phyloP scores from a whole-genome alignment of 768 basidiomycete species.

The Leucocoprinus birnbaumii region DNA sequence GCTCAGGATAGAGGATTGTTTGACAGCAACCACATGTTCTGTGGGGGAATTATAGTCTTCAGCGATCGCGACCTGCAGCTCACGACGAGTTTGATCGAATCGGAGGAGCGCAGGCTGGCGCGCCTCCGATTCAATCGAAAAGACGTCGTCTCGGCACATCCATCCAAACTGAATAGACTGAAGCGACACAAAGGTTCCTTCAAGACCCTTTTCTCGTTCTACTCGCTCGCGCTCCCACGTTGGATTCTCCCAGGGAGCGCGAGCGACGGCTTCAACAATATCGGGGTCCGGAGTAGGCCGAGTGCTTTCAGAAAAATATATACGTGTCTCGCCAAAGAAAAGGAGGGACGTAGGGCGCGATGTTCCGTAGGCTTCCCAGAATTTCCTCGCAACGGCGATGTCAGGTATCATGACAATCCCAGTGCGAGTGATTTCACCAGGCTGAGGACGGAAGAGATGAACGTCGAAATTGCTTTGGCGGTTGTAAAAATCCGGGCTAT shows the following conservation, averaged over 20 bases:
- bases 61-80: conserved; percentile 34
- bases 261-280: conserved; percentile 33
- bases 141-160: conserved; percentile 52
- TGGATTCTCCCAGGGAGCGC: conserved; percentile 40
- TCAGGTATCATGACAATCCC: conserved; percentile 49
- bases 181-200: conserved; percentile 26
- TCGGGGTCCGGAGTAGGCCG: conserved; percentile 21
- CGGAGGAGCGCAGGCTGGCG: conserved; percentile 21
- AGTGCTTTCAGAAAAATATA: conserved; percentile 29
- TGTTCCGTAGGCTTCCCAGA: conserved; percentile 32
- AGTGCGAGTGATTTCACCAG: conserved; percentile 31
- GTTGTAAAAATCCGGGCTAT: conserved; percentile 33
- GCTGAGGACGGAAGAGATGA: conserved; percentile 31
- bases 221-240: conserved; percentile 28
- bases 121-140: conserved; percentile 44
- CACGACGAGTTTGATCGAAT: conserved; percentile 41
- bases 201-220: conserved; percentile 24
- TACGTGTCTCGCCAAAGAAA: conserved; percentile 24
- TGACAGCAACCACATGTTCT: conserved; percentile 36
- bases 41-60: conserved; percentile 18
- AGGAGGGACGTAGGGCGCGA: background rate
- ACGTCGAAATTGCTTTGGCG: conserved; percentile 51
- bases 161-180: conserved; percentile 52
- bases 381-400: conserved; percentile 32
- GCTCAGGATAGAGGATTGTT: conserved; percentile 38